A percentile compares a stretch with the other conserved stretches of the same genome.
Evolutionary conservation across 2,329 filamentous ascomycete species (phyloP).

Genomic region (Cladosporium cucumerinum): DNA sequence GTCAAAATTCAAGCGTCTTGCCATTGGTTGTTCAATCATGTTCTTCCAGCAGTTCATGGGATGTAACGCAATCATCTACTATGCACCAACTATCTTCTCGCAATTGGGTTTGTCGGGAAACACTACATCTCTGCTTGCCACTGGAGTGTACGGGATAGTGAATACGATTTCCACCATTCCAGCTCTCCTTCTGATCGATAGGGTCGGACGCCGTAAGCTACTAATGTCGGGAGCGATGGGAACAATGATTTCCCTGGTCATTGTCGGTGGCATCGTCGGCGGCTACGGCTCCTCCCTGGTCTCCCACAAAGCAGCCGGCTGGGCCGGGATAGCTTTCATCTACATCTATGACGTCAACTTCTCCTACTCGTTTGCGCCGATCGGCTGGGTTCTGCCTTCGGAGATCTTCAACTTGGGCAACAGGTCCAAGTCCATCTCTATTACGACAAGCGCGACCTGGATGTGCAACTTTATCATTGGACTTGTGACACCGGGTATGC

Average conservation of each 20-base stretch:
- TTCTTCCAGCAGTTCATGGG: slow-evolving; percentile 40
- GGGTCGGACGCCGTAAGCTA: slow-evolving; percentile 70
- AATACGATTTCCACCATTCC: slow-evolving; percentile 75
- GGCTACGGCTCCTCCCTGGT: slow-evolving; percentile 44
- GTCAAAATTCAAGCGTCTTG: slow-evolving; percentile 8
- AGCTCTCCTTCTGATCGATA: slow-evolving; percentile 75
- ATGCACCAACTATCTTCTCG: slow-evolving; percentile 48
- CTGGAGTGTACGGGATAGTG: slow-evolving; percentile 69
- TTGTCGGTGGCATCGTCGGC: slow-evolving; percentile 51
- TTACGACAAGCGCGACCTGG: slow-evolving; percentile 63
- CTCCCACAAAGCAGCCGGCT: slow-evolving; percentile 46
- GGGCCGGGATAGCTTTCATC: slow-evolving; percentile 20
- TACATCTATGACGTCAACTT: slow-evolving; percentile 48
- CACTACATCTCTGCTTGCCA: slow-evolving; percentile 46
- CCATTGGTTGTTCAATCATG: slow-evolving; percentile 25
- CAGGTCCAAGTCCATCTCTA: slow-evolving; percentile 58
- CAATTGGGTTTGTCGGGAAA: slow-evolving; percentile 42
- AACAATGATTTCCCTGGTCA: slow-evolving; percentile 39
- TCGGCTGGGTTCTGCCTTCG: slow-evolving; percentile 32
- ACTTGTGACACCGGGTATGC: slow-evolving; percentile 19
- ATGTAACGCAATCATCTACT: slow-evolving; percentile 77
- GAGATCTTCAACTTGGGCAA: slow-evolving; percentile 60
- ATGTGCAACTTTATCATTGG: slow-evolving; percentile 56
- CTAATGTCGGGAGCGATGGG: slow-evolving; percentile 68
- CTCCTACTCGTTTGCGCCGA: slow-evolving; percentile 40